Percentiles rank a stretch among this genome's conserved stretches.
These are phyloP conservation scores for Xerocomus nothofagi DNA, from an alignment of 1,284 basidiomycete genomes.

Conservation along the genomic window DNA sequence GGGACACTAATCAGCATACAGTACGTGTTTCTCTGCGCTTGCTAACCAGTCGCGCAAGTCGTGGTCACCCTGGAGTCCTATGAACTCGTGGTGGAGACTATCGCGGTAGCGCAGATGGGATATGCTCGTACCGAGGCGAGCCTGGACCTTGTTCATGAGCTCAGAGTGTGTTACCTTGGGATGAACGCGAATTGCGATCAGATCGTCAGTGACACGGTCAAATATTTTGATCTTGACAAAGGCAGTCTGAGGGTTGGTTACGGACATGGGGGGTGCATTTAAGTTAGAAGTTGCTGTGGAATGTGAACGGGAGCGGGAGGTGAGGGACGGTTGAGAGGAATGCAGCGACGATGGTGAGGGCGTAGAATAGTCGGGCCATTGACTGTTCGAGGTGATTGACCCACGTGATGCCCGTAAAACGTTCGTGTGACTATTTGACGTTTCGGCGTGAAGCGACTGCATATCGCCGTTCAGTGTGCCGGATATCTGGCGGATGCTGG, in stretches of 20 bases:
- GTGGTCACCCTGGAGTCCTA: slow-evolving; percentile 68
- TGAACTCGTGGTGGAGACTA: slow-evolving; percentile 62
- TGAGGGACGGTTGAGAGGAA: slow-evolving; percentile 47
- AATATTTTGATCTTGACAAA: slow-evolving; percentile 99
- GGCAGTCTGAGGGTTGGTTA: slow-evolving; percentile 73
- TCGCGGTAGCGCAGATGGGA: slow-evolving; percentile 72
- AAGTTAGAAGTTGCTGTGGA: slow-evolving; percentile 51
- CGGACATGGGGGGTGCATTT: slow-evolving; percentile 71
- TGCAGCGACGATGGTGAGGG: slow-evolving; percentile 47
- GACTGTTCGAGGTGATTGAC: slow-evolving; percentile 29
- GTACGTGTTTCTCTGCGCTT: slow-evolving; percentile 81
- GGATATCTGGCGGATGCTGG: slow-evolving; percentile 45
- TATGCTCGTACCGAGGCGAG: slow-evolving; percentile 80
- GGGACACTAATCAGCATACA: slow-evolving; percentile 71
- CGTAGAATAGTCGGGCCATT: slow-evolving; percentile 34
- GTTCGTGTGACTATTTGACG: slow-evolving; percentile 22
- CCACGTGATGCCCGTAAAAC: slow-evolving; percentile 26
- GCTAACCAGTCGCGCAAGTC: slow-evolving; percentile 82
- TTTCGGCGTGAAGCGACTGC: slow-evolving; percentile 28
- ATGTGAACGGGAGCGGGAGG: slow-evolving; percentile 55
- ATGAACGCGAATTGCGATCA: slow-evolving; percentile 97
- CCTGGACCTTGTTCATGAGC: slow-evolving; percentile 88
- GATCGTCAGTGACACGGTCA: slow-evolving; percentile 86
- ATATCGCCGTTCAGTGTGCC: slow-evolving; percentile 41
- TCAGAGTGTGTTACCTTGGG: slow-evolving; percentile 86